Evolutionary conservation across 495 filamentous ascomycete species (phyloP).

Genomic region (Aspergillus sparsus): DNA sequence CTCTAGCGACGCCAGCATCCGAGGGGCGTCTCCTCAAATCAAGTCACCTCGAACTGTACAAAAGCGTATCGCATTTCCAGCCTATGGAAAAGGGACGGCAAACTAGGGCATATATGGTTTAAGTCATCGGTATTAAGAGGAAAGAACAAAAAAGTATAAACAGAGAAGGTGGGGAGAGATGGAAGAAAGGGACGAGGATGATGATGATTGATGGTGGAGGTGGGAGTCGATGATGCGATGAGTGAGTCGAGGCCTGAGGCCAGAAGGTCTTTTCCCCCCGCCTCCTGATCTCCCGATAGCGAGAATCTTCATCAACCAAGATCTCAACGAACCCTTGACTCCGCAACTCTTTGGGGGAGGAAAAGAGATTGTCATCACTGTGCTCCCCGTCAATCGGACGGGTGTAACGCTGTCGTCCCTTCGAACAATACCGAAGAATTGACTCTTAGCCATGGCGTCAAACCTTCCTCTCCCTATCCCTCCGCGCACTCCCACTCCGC

Average conservation of each 20-base stretch:
- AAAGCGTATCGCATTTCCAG: conserved; percentile 25
- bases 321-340: conserved; percentile 3
- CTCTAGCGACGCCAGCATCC: conserved; percentile 35
- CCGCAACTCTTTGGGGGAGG: background rate
- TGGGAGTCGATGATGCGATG: conserved; percentile 45
- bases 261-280: conserved; percentile 9
- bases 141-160: conserved; percentile 1
- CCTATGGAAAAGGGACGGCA: background rate
- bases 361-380: background rate
- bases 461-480: conserved; percentile 62
- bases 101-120: background rate
- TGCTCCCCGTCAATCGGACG: background rate
- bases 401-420: background rate
- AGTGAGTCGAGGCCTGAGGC: conserved; percentile 31
- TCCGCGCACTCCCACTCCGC: conserved; percentile 70
- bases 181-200: conserved; percentile 31
- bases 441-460: conserved; percentile 51
- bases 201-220: conserved; percentile 24
- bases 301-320: background rate
- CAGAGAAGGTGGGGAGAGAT: background rate
- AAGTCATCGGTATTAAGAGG: background rate
- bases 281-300: conserved; percentile 9
- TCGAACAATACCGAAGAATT: conserved; percentile 7
- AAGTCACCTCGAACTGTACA: conserved; percentile 18
- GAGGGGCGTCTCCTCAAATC: conserved; percentile 29